Evolutionary conservation across 2,329 filamentous ascomycete species (phyloP).

Genomic region (Thielaviopsis punctulata): DNA sequence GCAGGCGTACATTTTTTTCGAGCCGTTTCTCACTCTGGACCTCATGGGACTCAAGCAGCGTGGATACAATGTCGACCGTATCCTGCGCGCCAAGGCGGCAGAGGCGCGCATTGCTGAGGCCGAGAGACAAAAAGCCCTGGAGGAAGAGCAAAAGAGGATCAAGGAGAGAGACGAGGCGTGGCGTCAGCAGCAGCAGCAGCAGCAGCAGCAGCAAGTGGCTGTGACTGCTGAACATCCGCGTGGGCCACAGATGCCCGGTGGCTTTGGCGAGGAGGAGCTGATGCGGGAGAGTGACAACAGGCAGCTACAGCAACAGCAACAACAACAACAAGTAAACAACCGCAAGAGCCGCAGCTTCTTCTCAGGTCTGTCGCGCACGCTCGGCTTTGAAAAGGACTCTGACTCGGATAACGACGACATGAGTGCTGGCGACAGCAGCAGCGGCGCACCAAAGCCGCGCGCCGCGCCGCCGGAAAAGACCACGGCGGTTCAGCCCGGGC

Average conservation of each 20-base stretch:
- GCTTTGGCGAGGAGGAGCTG: slow-evolving; percentile 4
- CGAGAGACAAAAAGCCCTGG: slow-evolving; percentile 55
- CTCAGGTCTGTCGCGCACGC: slow-evolving; percentile 46
- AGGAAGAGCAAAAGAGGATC: slow-evolving; percentile 53
- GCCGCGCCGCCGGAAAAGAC: no score
- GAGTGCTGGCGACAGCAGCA: slow-evolving; percentile 4
- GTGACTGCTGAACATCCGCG: slow-evolving; percentile 16
- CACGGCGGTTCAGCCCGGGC: slow-evolving; percentile 13
- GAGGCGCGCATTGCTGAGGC: slow-evolving; percentile 79
- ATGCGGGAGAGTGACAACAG: not conserved
- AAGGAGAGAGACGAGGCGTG: slow-evolving; percentile 35
- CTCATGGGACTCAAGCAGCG: slow-evolving; percentile 66
- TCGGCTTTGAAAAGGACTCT: slow-evolving; percentile 44
- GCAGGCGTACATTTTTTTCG: slow-evolving; percentile 76
- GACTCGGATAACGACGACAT: slow-evolving; percentile 22
- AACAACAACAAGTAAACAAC: slow-evolving; percentile 20
- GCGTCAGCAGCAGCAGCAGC: slow-evolving; percentile 21
- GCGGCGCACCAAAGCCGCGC: slow-evolving; percentile 2
- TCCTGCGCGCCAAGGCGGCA: slow-evolving; percentile 70
- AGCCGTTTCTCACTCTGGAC: slow-evolving; percentile 76
- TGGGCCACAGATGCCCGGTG: slow-evolving; percentile 18
- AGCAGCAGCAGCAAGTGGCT: not conserved
- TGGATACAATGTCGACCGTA: slow-evolving; percentile 93
- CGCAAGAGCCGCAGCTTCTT: slow-evolving; percentile 42
- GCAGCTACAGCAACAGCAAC: not conserved